Conservation (phyloP, 2,329 filamentous ascomycete genomes). For the Neonectria neomacrospora region DNA sequence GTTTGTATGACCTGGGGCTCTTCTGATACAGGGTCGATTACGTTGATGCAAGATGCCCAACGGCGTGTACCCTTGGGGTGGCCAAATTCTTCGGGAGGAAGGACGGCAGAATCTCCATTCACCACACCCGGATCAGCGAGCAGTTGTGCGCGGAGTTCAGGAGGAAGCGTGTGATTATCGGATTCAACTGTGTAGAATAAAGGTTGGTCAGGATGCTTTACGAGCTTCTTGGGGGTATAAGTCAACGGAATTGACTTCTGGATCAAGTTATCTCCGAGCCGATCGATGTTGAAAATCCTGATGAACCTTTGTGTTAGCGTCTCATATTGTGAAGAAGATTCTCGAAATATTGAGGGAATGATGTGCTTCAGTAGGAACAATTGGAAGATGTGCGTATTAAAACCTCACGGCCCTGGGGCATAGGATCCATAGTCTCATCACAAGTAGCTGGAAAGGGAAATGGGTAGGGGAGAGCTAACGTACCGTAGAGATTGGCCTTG, state of each 20-base stretch:
- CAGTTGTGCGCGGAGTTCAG: slow-evolving; percentile 79
- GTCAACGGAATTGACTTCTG: slow-evolving; percentile 87
- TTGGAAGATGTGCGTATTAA: slow-evolving; percentile 72
- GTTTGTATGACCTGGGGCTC: slow-evolving; percentile 78
- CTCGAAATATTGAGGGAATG: slow-evolving; percentile 33
- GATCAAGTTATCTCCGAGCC: slow-evolving; percentile 84
- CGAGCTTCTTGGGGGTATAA: slow-evolving; percentile 89
- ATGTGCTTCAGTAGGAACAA: slow-evolving; percentile 92
- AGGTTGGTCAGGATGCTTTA: slow-evolving; percentile 86
- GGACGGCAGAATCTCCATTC: slow-evolving; percentile 76
- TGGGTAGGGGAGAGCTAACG: slow-evolving; percentile 49
- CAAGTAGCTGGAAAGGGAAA: slow-evolving; percentile 57
- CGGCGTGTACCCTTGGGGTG: slow-evolving; percentile 84
- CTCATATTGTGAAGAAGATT: slow-evolving; percentile 1
- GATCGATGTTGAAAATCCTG: slow-evolving; percentile 91
- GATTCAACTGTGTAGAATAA: slow-evolving; percentile 95
- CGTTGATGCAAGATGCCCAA: slow-evolving; percentile 96
- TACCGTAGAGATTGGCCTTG: slow-evolving; percentile 90
- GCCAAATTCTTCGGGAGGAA: slow-evolving; percentile 87
- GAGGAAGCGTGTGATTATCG: slow-evolving; percentile 90
- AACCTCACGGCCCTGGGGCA: slow-evolving; percentile 65
- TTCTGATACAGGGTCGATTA: slow-evolving; percentile 83
- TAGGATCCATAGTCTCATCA: slow-evolving; percentile 73
- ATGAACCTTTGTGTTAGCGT: slow-evolving; percentile 47
- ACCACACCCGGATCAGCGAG: slow-evolving; percentile 76